Evolutionary conservation across 2,329 filamentous ascomycete species (phyloP), one percentile per base, ranked within the genome.

Genomic region (Allantophomopsis lycopodina): DNA sequence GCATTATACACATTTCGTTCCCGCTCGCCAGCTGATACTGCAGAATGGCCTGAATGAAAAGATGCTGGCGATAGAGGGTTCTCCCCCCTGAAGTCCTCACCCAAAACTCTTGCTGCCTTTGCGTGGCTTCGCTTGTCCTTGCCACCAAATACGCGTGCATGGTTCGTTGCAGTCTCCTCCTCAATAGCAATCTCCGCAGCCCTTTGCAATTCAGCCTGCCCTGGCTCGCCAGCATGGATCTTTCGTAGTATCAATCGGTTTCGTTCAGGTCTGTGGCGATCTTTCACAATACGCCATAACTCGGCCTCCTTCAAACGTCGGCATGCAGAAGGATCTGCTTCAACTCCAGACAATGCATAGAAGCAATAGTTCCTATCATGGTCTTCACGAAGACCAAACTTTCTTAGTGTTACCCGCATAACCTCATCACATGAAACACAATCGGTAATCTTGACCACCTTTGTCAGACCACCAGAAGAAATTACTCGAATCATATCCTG

Each of bases 321-420:
- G 57, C 85, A 93, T 54, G 87, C 78, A 37, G 71, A 73, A 21
- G 86, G 81, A 49, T 91, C 81, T 2, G 88, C 79, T 36, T 95
- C 86, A 32, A 86, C 66, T 38, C 88, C 89, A 48, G 85, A 80
- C 42, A 96, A 68, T 1, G 94, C 81, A 68, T 91, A 96, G 63
- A 98, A 96, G 64, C 88, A 95, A 62, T 94, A 96, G 54, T 93
- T 94, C 52, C 87, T 77, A 56, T 91, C 83, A 53, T 95, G 87
- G 46, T 89, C 84, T 55, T 94, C 87, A 16, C 87, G 83, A 21
- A 94, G 71, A 32, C 79, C 78, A 46, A 94, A 84, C 58, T 96
- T 96, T 49, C 82, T 77, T 35, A 96, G 63, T 0, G 91, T 94
- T 44, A 85, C 82, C 35, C 87, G 73, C 67, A 95, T 89, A 39